phyloP scores from a whole-genome alignment of 2,329 filamentous ascomycete species.

The Xylariaceae sp. region DNA sequence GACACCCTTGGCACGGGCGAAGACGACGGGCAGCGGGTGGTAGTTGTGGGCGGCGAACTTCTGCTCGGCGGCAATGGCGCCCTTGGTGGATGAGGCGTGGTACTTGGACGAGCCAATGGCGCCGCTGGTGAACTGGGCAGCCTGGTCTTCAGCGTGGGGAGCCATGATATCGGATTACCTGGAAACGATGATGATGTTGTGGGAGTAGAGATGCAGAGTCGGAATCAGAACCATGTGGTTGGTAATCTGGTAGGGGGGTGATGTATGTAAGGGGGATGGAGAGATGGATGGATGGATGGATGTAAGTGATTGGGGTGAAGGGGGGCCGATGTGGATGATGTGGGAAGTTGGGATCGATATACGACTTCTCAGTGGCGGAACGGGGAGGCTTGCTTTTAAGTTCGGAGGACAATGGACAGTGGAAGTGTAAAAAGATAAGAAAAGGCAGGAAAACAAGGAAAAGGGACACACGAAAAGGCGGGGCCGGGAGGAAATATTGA shows the following conservation, averaged over 20 bases:
- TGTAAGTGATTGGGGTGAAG: too few relatives aligned
- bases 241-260: neutral
- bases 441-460: constrained; percentile 6
- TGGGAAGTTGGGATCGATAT: constrained; percentile 2
- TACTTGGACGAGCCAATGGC: constrained; percentile 39
- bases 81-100: constrained; percentile 73
- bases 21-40: constrained; percentile 92
- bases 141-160: constrained; percentile 49
- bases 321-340: neutral
- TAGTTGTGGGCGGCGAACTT: constrained; percentile 96
- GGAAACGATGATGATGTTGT: constrained; percentile 1
- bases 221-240: neutral
- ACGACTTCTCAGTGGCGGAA: neutral
- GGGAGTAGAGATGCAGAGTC: constrained; percentile 1
- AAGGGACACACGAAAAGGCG: constrained; percentile 22
- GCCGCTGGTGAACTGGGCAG: constrained; percentile 32
- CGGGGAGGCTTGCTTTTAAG: neutral
- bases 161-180: constrained; percentile 42
- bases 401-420: constrained; percentile 21
- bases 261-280: too few relatives aligned
- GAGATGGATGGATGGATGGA: too few relatives aligned
- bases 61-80: constrained; percentile 75
- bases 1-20: constrained; percentile 76
- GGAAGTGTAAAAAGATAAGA: constrained; percentile 23
- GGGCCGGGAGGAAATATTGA: constrained; percentile 24